phyloP scores from a whole-genome alignment of 116 monocot genomes.

The Zostera marina region DNA sequence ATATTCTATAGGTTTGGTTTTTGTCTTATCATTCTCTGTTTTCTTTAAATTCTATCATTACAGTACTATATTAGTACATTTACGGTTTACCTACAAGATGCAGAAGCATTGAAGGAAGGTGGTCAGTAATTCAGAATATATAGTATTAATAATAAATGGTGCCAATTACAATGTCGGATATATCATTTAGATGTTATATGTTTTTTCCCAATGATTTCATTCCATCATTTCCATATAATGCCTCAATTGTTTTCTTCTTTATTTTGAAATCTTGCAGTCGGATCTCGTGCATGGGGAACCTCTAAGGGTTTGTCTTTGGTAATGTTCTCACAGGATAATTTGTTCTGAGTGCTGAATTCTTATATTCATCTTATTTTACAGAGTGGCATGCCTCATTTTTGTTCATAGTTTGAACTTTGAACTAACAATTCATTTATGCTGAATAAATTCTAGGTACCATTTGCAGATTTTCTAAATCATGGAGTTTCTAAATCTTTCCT shows the following conservation, averaged over 20 bases:
- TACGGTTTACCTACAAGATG: no score
- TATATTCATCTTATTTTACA: neutral
- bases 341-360: neutral
- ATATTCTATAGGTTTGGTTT: constrained; percentile 45
- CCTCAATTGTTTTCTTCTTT: neutral
- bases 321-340: constrained; percentile 5
- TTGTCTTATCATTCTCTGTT: neutral
- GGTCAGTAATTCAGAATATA: no score
- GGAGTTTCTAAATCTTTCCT: constrained; percentile 42
- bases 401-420: no score
- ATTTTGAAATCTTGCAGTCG: constrained; percentile 32
- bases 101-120: no score
- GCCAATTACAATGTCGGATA: no score
- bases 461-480: constrained; percentile 95
- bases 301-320: constrained; percentile 67
- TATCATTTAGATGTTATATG: no score
- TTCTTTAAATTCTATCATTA: neutral
- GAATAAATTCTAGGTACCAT: constrained; percentile 58
- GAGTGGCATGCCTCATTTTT: neutral
- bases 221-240: no score
- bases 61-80: neutral
- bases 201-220: neutral
- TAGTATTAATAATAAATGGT: no score
- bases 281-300: constrained; percentile 78
- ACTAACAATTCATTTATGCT: neutral